A percentile compares a stretch with the other conserved stretches of the same genome.
Evolutionary conservation across 2,329 filamentous ascomycete genomes (phyloP).

Genomic region (Colletotrichum musae): DNA sequence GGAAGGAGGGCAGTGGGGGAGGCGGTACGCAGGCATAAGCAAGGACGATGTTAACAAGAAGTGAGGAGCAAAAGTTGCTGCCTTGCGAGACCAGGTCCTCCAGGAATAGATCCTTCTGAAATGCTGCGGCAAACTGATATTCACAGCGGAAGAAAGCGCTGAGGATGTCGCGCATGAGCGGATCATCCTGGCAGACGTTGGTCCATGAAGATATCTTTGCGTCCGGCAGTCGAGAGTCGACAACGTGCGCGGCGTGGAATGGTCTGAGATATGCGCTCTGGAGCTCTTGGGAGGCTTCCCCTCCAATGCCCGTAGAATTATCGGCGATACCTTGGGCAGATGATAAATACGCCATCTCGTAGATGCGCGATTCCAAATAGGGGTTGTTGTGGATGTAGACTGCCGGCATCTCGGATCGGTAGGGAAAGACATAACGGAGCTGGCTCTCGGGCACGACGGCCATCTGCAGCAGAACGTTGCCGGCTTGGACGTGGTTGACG

Average conservation of each 20-base stretch:
- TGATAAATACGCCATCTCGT: conserved; percentile 42
- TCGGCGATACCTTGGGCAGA: neutral
- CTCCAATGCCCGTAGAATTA: no score
- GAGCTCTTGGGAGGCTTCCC: neutral
- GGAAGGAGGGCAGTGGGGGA: conserved; percentile 15
- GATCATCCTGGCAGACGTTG: conserved; percentile 45
- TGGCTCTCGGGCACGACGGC: conserved; percentile 54
- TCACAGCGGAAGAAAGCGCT: conserved; percentile 43
- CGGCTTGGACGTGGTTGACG: conserved; percentile 52
- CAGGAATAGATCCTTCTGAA: conserved; percentile 48
- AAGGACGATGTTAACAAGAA: conserved; percentile 48
- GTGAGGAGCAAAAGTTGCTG: conserved; percentile 45
- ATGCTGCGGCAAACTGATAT: conserved; percentile 42
- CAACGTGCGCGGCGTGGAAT: conserved; percentile 52
- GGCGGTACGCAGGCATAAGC: conserved; percentile 48
- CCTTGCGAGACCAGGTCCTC: conserved; percentile 45
- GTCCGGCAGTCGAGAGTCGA: conserved; percentile 51
- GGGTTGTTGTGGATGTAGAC: conserved; percentile 46
- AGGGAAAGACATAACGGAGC: conserved; percentile 57
- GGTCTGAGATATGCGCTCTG: conserved; percentile 51
- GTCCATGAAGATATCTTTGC: conserved; percentile 48
- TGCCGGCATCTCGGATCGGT: conserved; percentile 44
- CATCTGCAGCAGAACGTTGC: conserved; percentile 56
- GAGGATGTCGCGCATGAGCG: conserved; percentile 45
- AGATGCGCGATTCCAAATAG: conserved; percentile 47